Percentiles rank a stretch among this genome's conserved stretches.
These are phyloP conservation scores for Neospermospora avenae DNA, from an alignment of 2,329 filamentous ascomycete genomes.

Conservation along the genomic window DNA sequence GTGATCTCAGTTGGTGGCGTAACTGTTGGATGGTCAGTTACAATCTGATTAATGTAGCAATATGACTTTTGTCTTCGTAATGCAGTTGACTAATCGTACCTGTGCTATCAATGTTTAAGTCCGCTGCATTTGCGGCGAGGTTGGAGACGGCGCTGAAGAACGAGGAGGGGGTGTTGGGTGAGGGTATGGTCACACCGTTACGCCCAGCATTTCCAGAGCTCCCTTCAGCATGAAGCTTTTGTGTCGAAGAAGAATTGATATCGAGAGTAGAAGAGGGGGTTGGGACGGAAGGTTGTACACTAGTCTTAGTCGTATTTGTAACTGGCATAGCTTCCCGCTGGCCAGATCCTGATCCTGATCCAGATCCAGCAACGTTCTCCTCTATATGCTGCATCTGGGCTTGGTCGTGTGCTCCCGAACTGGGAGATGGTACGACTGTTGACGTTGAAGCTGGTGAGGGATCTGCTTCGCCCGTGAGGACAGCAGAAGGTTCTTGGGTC, in stretches of 20 bases:
- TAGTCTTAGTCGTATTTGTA: constrained; percentile 9
- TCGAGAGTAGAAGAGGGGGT: neutral
- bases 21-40: constrained; percentile 19
- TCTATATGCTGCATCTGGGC: constrained; percentile 4
- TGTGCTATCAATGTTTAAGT: constrained; percentile 6
- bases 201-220: neutral
- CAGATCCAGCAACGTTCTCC: too few species aligned
- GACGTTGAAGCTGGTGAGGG: neutral
- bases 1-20: constrained; percentile 15
- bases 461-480: constrained; percentile 19
- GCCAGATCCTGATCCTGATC: neutral
- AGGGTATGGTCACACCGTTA: constrained; percentile 7
- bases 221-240: neutral
- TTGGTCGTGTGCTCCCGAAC: constrained; percentile 14
- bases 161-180: constrained; percentile 9
- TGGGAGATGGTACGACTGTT: constrained; percentile 3
- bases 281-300: constrained; percentile 1
- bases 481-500: constrained; percentile 22
- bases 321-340: constrained; percentile 9
- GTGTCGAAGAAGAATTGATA: neutral
- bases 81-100: constrained; percentile 13
- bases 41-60: constrained; percentile 1
- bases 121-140: constrained; percentile 5
- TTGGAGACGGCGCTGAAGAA: neutral
- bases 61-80: neutral